Conservation (phyloP, 1,139 yeast species). For the Debaryomyces psychrophilus region DNA sequence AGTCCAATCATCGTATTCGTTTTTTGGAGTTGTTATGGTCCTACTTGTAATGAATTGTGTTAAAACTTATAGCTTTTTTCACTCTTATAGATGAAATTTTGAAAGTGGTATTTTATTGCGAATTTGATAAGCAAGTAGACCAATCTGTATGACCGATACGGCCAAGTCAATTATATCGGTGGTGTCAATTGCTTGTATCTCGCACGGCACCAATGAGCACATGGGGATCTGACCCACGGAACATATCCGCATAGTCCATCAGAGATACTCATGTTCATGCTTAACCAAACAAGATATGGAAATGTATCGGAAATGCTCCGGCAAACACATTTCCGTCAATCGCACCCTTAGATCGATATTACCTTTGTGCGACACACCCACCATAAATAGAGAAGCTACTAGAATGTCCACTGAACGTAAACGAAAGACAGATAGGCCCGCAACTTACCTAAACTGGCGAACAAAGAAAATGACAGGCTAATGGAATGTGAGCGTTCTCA, state of each 20-base stretch:
- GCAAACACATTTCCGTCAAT: background rate
- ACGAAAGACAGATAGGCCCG: background rate
- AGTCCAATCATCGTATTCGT: slow-evolving; percentile 12
- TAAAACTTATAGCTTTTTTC: background rate
- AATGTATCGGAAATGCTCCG: background rate
- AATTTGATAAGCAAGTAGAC: background rate
- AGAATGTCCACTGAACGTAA: background rate
- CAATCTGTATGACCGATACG: background rate
- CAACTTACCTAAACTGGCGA: background rate
- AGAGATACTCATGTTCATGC: too few species aligned
- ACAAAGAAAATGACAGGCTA: background rate
- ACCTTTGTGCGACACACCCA: background rate
- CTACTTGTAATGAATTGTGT: background rate
- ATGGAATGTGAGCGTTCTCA: background rate
- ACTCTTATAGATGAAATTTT: background rate
- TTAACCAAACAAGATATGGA: background rate
- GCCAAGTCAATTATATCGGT: background rate
- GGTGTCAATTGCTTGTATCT: background rate
- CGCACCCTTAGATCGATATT: background rate
- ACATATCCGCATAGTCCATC: too few species aligned
- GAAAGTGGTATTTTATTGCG: background rate
- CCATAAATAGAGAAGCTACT: background rate
- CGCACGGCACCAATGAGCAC: too few species aligned
- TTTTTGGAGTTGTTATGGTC: background rate
- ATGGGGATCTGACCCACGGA: too few species aligned